Base-by-base conservation (phyloP, 306 rosid species). In the Erythrophleum fordii region DNA sequence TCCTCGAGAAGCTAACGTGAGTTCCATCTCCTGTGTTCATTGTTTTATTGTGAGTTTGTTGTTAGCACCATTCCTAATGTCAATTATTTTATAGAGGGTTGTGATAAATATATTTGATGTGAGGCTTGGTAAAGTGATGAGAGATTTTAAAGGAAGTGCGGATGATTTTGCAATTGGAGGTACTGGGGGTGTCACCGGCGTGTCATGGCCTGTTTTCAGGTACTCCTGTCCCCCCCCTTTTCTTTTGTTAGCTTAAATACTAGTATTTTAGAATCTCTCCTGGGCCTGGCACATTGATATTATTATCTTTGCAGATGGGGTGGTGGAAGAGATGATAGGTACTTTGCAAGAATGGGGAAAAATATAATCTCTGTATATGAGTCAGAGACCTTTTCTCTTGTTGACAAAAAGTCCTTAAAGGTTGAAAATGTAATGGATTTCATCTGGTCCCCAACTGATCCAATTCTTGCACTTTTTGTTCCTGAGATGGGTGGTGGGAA, bases 401-500 rank as follows among this genome's bases (percentile, higher is more conserved):
- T 95, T 68, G 98, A 95, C 90, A 95, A 95, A 71, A 95, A 88
- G 69, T 92, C 98, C 34, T 55, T 92, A 34, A 91, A 92, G 88
- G 93, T 91, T 77, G 98, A 95, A 67, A 92, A 91, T 82, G 94
- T 95, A 44, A 82, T 92, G 93, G 97, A 95, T 78, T 95, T 95
- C 80, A 28, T 92, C 84, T 95, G 98, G 98, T 95, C 98, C 12
- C 97, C 97, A 11, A 86, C 94, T 9, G 98, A 95, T 85, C 92
- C 95, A 13, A 95, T 92, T 81, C 88, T 95, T 70, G 83, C 97
- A n/a, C 90, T 95, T 37, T 88, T 87, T 85, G 97, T 95, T 90
- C 98, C 98, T 2, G 98, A 95, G 81, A 77, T 87, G 75, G 97
- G 98, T 22, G 98, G 97, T 79, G 98, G 98, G 25, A 93, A 95